Conservation (phyloP, 352 stramenopile species). For the Peronospora farinosa region DNA sequence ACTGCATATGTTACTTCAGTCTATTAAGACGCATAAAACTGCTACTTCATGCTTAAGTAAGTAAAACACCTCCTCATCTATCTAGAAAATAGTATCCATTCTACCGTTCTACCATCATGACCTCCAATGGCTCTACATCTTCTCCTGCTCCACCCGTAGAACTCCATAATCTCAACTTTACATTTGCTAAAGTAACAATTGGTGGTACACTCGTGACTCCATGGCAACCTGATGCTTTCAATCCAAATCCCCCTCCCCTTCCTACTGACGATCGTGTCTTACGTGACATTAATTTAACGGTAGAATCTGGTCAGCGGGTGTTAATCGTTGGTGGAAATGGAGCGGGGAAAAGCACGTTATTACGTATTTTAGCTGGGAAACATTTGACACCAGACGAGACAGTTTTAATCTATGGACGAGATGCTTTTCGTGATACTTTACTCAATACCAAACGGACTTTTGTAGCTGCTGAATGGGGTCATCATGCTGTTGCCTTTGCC, state of each 20-base stretch:
- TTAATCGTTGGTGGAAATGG: conserved; percentile 94
- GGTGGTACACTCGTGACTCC: conserved; percentile 52
- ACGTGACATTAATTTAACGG: conserved; percentile 75
- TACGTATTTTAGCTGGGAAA: conserved; percentile 91
- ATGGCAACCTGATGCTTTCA: conserved; percentile 50
- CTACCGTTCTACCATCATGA: conserved; percentile 14
- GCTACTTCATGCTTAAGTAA: too few relatives aligned
- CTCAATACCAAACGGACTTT: conserved; percentile 92
- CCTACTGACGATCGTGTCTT: conserved; percentile 86
- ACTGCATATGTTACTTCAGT: too few relatives aligned
- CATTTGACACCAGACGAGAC: conserved; percentile 90
- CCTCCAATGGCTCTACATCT: conserved; percentile 2
- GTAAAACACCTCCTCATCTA: too few relatives aligned
- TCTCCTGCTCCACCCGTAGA: conserved; percentile 34
- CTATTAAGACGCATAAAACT: too few relatives aligned
- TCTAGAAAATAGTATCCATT: too few relatives aligned
- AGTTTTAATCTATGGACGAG: conserved; percentile 75
- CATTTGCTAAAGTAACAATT: conserved; percentile 68
- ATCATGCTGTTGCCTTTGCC: conserved; percentile 93
- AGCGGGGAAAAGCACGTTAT: conserved; percentile 91
- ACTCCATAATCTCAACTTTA: conserved; percentile 57
- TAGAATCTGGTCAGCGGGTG: conserved; percentile 82
- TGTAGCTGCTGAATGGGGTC: conserved; percentile 94
- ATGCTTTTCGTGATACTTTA: conserved; percentile 93
- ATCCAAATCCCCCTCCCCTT: too few relatives aligned